These are phyloP conservation scores for Fulvia fulva DNA, from an alignment of 2,329 filamentous ascomycete species.

Conservation along the genomic window DNA sequence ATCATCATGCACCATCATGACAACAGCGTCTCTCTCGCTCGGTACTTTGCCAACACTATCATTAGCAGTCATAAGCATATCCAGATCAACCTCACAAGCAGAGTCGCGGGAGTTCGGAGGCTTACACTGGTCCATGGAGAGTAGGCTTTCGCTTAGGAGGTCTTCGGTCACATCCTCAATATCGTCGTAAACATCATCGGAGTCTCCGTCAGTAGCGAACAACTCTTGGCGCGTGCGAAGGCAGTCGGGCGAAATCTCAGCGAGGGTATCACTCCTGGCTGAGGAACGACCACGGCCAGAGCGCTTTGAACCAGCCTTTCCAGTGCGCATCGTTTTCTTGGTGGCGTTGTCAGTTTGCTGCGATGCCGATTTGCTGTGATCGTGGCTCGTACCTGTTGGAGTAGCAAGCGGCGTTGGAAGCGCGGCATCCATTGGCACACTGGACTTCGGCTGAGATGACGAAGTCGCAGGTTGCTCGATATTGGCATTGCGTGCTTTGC, in stretches of 20 bases:
- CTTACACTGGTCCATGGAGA: slow-evolving; percentile 23
- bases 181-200: slow-evolving; percentile 14
- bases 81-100: background rate
- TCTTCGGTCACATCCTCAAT: slow-evolving; percentile 16
- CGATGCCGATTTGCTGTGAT: background rate
- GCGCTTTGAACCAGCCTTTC: background rate
- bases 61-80: slow-evolving; percentile 12
- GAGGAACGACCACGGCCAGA: background rate
- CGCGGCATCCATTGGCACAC: background rate
- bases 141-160: slow-evolving; percentile 15
- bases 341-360: background rate
- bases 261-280: background rate
- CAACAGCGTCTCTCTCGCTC: background rate
- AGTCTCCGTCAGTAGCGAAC: slow-evolving; percentile 1
- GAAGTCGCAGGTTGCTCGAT: background rate
- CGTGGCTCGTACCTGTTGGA: background rate
- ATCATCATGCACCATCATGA: background rate
- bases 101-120: slow-evolving; percentile 3
- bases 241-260: background rate
- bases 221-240: background rate
- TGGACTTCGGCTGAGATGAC: background rate
- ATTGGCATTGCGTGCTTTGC: too few relatives aligned
- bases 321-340: background rate
- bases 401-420: background rate
- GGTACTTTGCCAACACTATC: slow-evolving; percentile 8